Evolutionary conservation across 2,329 filamentous ascomycete genomes (phyloP).

Genomic region (Grosmannia huntii): DNA sequence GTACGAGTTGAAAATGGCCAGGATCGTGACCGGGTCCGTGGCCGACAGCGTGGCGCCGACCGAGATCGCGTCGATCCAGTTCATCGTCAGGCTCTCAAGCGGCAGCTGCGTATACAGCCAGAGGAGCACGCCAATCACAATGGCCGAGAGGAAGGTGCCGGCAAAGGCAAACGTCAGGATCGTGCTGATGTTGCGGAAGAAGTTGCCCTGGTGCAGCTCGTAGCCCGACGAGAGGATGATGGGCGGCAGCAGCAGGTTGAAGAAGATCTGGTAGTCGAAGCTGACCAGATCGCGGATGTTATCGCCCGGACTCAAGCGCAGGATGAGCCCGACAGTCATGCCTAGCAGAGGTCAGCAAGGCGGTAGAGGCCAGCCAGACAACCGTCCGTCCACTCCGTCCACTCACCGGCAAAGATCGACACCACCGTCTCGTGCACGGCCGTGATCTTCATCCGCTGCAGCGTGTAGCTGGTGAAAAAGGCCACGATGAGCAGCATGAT

Average conservation of each 20-base stretch:
- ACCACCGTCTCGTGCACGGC: conserved; percentile 96
- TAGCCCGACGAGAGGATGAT: conserved; percentile 97
- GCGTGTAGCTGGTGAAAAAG: conserved; percentile 91
- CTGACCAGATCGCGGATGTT: conserved; percentile 83
- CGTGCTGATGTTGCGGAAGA: conserved; percentile 95
- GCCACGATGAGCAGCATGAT: conserved; percentile 88
- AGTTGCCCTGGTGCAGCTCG: conserved; percentile 95
- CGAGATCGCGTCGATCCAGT: conserved; percentile 90
- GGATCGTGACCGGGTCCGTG: conserved; percentile 92
- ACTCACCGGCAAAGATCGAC: conserved; percentile 83
- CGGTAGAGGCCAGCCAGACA: no score
- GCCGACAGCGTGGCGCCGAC: conserved; percentile 93
- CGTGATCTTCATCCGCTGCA: conserved; percentile 94
- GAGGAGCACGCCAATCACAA: conserved; percentile 82
- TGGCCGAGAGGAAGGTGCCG: conserved; percentile 89
- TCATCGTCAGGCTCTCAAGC: conserved; percentile 72
- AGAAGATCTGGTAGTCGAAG: conserved; percentile 99
- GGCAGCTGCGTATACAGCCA: conserved; percentile 83
- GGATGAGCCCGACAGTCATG: conserved; percentile 86
- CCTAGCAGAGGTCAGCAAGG: conserved; percentile 36
- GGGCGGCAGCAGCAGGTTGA: conserved; percentile 94
- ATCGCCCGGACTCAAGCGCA: conserved; percentile 68
- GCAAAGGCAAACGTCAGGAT: conserved; percentile 97
- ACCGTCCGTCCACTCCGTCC: no score
- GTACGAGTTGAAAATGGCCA: conserved; percentile 98